These are phyloP conservation scores for Tanacetum coccineum DNA, from an alignment of 129 eudicot species.

Conservation along the genomic window DNA sequence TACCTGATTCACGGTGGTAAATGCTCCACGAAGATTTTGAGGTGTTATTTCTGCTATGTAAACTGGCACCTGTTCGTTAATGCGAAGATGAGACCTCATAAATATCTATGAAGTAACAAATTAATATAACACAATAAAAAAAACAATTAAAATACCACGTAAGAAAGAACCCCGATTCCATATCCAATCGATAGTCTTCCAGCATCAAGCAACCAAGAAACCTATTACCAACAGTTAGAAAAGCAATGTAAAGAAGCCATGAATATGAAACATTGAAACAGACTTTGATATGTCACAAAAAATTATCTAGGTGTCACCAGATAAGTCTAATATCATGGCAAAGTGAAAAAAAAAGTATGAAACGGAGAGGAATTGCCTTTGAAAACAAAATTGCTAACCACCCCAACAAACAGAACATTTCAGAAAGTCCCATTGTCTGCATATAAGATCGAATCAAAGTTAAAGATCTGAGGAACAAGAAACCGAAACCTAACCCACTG, in stretches of 20 bases:
- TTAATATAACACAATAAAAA: background rate
- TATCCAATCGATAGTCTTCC: constrained; percentile 73
- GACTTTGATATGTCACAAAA: too few relatives aligned
- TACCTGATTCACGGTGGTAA: constrained; percentile 78
- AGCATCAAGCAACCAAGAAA: constrained; percentile 68
- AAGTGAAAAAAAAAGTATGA: background rate
- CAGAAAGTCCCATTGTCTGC: constrained; percentile 85
- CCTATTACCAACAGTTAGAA: constrained; percentile 37
- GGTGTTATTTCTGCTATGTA: constrained; percentile 95
- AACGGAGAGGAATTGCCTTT: constrained; percentile 41
- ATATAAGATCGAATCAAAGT: constrained; percentile 15
- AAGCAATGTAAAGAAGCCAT: constrained; percentile 1
- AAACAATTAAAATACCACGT: constrained; percentile 49
- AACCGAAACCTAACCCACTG: background rate
- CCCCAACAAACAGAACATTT: constrained; percentile 56
- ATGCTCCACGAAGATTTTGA: constrained; percentile 80
- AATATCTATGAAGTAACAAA: constrained; percentile 14
- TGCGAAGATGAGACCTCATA: constrained; percentile 6
- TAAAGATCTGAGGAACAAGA: constrained; percentile 1
- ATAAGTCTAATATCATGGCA: too few relatives aligned
- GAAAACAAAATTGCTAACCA: constrained; percentile 77
- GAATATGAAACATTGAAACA: too few relatives aligned
- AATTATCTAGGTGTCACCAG: too few relatives aligned
- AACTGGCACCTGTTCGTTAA: constrained; percentile 58
- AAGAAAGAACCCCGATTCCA: constrained; percentile 73